Conservation (phyloP, 2,329 filamentous ascomycete genomes). For the Pseudocercospora cruenta region DNA sequence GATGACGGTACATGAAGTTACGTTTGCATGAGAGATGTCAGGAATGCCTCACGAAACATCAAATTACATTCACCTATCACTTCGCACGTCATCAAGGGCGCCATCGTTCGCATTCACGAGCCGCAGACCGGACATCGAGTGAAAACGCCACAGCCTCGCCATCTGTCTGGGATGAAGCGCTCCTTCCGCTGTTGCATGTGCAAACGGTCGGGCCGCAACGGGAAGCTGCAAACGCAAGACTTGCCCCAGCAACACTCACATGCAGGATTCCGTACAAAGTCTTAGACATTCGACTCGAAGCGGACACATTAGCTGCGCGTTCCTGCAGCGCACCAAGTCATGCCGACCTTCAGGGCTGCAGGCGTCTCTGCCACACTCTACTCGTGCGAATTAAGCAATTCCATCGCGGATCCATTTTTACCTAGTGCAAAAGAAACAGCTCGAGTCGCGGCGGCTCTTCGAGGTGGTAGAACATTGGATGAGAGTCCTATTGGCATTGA, state of each 20-base stretch:
- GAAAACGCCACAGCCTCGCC: background rate
- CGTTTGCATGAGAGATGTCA: background rate
- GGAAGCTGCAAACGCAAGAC: background rate
- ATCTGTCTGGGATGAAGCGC: background rate
- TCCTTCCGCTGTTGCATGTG: background rate
- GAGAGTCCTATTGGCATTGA: constrained; percentile 30
- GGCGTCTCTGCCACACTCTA: constrained; percentile 34
- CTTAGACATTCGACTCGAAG: background rate
- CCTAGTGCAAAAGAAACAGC: constrained; percentile 23
- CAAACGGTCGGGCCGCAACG: background rate
- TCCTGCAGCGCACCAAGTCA: constrained; percentile 14
- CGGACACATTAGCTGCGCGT: background rate
- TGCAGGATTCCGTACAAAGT: background rate
- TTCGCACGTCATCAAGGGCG: background rate
- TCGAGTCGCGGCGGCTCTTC: constrained; percentile 23
- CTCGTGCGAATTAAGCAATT: constrained; percentile 27
- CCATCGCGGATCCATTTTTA: constrained; percentile 22
- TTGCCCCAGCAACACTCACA: constrained; percentile 6
- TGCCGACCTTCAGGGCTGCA: constrained; percentile 38
- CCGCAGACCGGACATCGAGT: background rate
- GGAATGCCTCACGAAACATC: background rate
- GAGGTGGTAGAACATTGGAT: constrained; percentile 18
- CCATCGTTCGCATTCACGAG: background rate
- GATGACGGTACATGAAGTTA: background rate
- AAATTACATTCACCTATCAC: background rate